Base-by-base conservation (phyloP, 257 asterid genomes). In the Eucommia ulmoides region DNA sequence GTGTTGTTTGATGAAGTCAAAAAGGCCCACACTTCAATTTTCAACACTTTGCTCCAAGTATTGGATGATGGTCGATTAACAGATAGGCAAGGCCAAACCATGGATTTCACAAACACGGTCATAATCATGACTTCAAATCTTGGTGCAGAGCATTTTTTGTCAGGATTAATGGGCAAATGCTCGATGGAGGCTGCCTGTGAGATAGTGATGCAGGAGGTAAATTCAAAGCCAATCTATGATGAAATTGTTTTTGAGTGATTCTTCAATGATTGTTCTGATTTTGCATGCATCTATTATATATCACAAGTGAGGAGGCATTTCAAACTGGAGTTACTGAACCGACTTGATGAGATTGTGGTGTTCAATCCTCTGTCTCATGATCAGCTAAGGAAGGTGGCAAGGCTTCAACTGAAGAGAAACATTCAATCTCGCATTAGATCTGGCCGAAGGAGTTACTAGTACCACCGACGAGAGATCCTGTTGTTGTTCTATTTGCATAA, bases 41-140 rank as follows among this genome's bases (percentile, higher is more conserved):
- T 89, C 58, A 89, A 89, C 19, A 65, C 94, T 6, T 44, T 89
- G 61, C 83, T 89, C 3, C 98, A 89, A 59, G 96, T 89, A 17
- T 24, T 89, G 24, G 96, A 85, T 0, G 98, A 89, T 7, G 94
- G 96, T 15, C 73, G 98, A 62, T 56, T 89, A 22, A 83, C 96
- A 0, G 94, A 89, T n/a, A 96, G 94, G 8, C 96, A 85, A 72
- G 98, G 96, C 22, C 67, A 93, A 2, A 82, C 92, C 0, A 88
- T 85, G 0, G 96, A 89, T 61, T 89, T 89, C 66, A 85, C 83
- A 0, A 89, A 85, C 41, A 71, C 92, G 0, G 93, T 89, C 6
- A 82, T 85, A 38, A 85, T 89, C 20, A 80, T 89, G 98, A 89
- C 98, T 1, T 89, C 96, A 2, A 89, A 89, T 48, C 79, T 85